Base-by-base conservation (phyloP, 2,329 filamentous ascomycete species). In the Colletotrichum eleusines region DNA sequence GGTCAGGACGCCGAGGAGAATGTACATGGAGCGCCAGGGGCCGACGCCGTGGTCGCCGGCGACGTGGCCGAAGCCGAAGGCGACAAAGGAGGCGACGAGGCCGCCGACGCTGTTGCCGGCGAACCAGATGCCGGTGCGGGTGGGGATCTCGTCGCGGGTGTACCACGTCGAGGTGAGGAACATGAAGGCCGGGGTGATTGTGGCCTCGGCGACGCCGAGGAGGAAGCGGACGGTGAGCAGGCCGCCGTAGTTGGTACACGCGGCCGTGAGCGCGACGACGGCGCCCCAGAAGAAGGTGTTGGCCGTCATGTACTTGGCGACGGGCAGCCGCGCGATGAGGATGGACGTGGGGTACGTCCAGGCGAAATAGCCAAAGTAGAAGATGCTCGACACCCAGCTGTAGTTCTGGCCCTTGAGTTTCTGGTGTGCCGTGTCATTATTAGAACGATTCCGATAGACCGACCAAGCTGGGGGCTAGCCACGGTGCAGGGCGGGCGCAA, bases 1-100 rank as follows among this genome's bases (percentile, higher is more conserved):
- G 0, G 87, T 90, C 0, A 78, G 75, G 0, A 81, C 68, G 0
- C 88, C 88, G 1, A 89, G 81, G 35, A 89, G 80, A 70, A 87
- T 86, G 75, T 87, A 90, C 84, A 90, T 86, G 84, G 85, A 88
- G 61, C 84, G 81, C 87, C 87, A 89, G 4, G 85, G 84, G 23
- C 79, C 80, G 20, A 89, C 75, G 16, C 76, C 69, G 58, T 83
- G 78, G 12, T 77, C 69, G 55, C 82, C 79, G 20, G 82, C 74
- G 51, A 89, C 81, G 71, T 90, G 87, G 0, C 88, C 88, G 9
- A 89, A 79, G 2, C 84, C 87, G 69, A 87, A 90, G 2, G 87
- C 86, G 9, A 89, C 77, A 2, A 88, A 77, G 35, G 84, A 86
- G 2, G 85, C 83, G 1, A 83, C 68, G 70, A 87, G 76, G 8